A percentile compares a stretch with the other conserved stretches of the same genome.
Conservation (phyloP, 441 rosid species). For the Rhodomyrtus psidioides region DNA sequence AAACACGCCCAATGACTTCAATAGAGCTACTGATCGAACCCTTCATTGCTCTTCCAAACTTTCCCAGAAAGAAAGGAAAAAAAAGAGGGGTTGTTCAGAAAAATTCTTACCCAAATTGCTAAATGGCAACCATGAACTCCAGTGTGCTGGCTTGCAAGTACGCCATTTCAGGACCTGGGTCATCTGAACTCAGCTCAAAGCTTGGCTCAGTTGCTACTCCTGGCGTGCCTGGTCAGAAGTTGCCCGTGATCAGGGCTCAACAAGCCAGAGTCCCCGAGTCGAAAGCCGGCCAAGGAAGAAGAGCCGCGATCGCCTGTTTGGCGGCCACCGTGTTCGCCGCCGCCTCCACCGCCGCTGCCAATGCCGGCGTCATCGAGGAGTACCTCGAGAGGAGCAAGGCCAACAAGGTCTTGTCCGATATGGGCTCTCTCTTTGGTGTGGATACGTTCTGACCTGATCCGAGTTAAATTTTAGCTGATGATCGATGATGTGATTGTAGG, state of each 20-base stretch:
- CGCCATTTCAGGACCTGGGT: slow-evolving; percentile 53
- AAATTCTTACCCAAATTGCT: background rate
- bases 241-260: slow-evolving; percentile 65
- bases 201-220: slow-evolving; percentile 28
- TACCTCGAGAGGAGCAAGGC: slow-evolving; percentile 92
- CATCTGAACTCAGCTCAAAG: slow-evolving; percentile 55
- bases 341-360: slow-evolving; percentile 52
- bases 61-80: background rate
- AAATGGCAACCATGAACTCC: slow-evolving; percentile 79
- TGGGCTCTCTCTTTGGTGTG: background rate
- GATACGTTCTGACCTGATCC: background rate
- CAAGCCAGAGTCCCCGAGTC: slow-evolving; percentile 22
- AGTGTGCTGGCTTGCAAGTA: slow-evolving; percentile 79
- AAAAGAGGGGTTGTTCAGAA: background rate
- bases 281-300: slow-evolving; percentile 46
- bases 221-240: slow-evolving; percentile 23
- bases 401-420: slow-evolving; percentile 51
- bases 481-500: slow-evolving; percentile 25
- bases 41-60: background rate
- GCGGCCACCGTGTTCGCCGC: slow-evolving; percentile 71
- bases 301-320: slow-evolving; percentile 56
- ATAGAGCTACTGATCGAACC: background rate
- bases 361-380: slow-evolving; percentile 77
- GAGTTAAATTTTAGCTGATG: background rate
- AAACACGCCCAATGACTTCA: background rate